Base-by-base conservation (phyloP, 108 stramenopile genomes). In the Nitzschia sp. region DNA sequence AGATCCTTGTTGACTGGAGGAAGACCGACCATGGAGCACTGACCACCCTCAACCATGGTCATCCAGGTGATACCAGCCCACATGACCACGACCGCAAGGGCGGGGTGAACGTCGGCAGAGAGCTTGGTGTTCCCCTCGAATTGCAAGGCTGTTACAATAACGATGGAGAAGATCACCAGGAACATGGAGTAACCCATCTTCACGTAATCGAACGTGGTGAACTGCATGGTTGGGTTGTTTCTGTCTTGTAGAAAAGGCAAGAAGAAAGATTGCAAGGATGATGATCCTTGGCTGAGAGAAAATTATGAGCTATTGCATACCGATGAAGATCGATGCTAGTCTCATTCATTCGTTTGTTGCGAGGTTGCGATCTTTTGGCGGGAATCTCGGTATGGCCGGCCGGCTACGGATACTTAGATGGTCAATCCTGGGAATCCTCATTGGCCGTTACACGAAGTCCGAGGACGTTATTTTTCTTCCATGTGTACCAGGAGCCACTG, bases 41-140 rank as follows among this genome's bases (percentile, higher is more conserved):
- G 90, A 60, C 79, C 79, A 49, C 90, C 90, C 74, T 91, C 90
- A 54, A 91, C 83, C 82, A 86, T 84, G 19, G 77, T 67, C 68
- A 91, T 85, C 86, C 86, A 88, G 47, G 77, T 45, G 58, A 88
- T 61, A 51, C 74, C 74, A 29, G 46, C 30, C 55, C 84, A 83
- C 30, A 90, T 59, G 34, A 76, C 29, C 46, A 83, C 46, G 27
- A 79, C 46, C 54, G 83, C 83, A 21, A 71, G 75, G 53, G 58
- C 76, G 27, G 89, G 89, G 64, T 78, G 76, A 57, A 70, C 76
- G 6, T 85, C 83, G 3, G 46, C 29, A 24, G 89, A 66, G 24
- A 86, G 46, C 21, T 78, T 74, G 49, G 89, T 86, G 64, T 87
- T 77, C 4, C 71, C 73, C 23, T 84, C 82, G 62, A 77, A 77